Conservation (phyloP, 73 alveolate genomes). For the Paraurostyla sp. region DNA sequence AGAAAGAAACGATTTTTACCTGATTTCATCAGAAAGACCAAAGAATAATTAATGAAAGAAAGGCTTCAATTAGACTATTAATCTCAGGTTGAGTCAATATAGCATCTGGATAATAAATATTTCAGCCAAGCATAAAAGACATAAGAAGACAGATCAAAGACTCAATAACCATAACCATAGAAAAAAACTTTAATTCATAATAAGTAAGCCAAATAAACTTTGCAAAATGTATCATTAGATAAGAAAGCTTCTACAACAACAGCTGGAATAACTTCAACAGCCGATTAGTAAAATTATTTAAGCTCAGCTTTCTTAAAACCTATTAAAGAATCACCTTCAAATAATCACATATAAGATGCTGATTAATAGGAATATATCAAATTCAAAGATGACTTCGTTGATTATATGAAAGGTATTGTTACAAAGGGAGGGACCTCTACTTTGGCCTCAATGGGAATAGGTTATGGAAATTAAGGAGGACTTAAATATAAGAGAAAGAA, state of each 20-base stretch:
- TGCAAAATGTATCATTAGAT: too few species aligned
- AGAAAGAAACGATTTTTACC: slow-evolving; percentile 28
- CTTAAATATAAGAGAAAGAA: slow-evolving; percentile 37
- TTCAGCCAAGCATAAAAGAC: too few species aligned
- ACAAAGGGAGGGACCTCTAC: slow-evolving; percentile 55
- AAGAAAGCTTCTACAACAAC: too few species aligned
- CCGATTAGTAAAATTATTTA: too few species aligned
- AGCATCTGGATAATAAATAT: neutral
- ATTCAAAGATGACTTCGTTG: slow-evolving; percentile 51
- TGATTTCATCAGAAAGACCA: slow-evolving; percentile 30
- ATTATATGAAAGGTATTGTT: slow-evolving; percentile 53
- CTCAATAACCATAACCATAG: too few species aligned
- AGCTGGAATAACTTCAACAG: too few species aligned
- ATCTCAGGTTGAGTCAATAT: neutral
- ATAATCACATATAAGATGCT: neutral
- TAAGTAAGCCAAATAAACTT: too few species aligned
- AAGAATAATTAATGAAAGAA: slow-evolving; percentile 25
- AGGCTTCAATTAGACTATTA: neutral
- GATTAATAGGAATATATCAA: slow-evolving; percentile 29
- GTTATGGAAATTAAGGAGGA: neutral
- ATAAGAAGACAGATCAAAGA: too few species aligned
- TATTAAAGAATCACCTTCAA: neutral
- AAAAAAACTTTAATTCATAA: too few species aligned
- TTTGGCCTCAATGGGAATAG: slow-evolving; percentile 32
- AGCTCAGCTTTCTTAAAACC: too few species aligned